Conservation (phyloP, 768 basidiomycete genomes). For the Daedalea quercina region DNA sequence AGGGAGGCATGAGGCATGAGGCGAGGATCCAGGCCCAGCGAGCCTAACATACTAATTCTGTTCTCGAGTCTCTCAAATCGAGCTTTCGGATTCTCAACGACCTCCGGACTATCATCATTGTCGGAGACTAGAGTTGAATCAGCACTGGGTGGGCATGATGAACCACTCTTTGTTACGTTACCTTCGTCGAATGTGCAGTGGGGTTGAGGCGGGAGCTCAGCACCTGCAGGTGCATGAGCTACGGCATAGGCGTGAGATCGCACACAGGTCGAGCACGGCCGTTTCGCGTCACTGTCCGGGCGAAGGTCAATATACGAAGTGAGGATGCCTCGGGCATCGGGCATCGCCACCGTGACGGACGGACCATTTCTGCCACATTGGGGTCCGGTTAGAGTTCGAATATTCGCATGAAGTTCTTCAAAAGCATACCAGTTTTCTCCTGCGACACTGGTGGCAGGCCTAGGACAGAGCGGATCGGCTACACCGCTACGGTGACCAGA, state of each 20-base stretch:
- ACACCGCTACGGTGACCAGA: background rate
- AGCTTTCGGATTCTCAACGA: constrained; percentile 48
- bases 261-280: constrained; percentile 72
- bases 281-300: constrained; percentile 55
- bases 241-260: constrained; percentile 68
- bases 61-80: constrained; percentile 59
- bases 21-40: constrained; percentile 2
- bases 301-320: background rate
- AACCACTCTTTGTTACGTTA: constrained; percentile 12
- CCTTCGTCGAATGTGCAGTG: constrained; percentile 78
- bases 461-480: constrained; percentile 3
- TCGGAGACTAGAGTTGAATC: background rate
- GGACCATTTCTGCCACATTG: constrained; percentile 46
- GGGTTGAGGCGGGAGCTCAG: constrained; percentile 44
- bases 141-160: background rate
- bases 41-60: constrained; percentile 51
- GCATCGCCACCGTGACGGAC: constrained; percentile 5
- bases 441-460: constrained; percentile 56
- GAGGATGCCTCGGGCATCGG: constrained; percentile 16
- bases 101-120: constrained; percentile 18
- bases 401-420: background rate
- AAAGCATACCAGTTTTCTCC: constrained; percentile 47
- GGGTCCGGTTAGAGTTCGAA: background rate
- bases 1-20: background rate
- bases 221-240: constrained; percentile 54